Conservation (phyloP, 441 rosid genomes). For the Cnidoscolus chayamansa region DNA sequence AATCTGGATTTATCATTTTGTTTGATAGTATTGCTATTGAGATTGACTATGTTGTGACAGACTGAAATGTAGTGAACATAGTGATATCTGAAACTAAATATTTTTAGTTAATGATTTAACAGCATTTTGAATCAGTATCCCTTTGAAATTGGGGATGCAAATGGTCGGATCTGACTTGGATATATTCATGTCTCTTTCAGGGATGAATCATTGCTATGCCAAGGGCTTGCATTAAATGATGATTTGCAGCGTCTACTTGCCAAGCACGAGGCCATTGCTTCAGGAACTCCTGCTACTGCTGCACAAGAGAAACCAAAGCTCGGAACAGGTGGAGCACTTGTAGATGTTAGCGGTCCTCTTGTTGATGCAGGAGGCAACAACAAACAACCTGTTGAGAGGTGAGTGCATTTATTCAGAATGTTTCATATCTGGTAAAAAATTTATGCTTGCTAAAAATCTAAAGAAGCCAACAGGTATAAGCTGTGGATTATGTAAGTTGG, state of each 20-base stretch:
- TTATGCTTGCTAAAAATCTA: neutral
- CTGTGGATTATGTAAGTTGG: slow-evolving; percentile 1
- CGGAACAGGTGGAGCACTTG: slow-evolving; percentile 51
- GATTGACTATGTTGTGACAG: neutral
- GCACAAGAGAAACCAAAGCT: slow-evolving; percentile 49
- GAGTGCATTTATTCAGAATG: slow-evolving; percentile 21
- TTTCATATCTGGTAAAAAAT: neutral
- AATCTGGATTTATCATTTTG: neutral
- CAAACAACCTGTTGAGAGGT: slow-evolving; percentile 54
- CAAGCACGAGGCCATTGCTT: slow-evolving; percentile 80
- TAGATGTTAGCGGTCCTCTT: slow-evolving; percentile 58
- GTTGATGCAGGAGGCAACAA: slow-evolving; percentile 66
- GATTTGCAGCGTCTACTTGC: slow-evolving; percentile 93
- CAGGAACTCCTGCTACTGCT: slow-evolving; percentile 53
- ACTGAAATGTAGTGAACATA: neutral
- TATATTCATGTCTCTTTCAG: slow-evolving; percentile 34
- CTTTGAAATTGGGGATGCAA: neutral
- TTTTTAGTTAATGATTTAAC: neutral
- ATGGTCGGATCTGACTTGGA: neutral
- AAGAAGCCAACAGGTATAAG: neutral
- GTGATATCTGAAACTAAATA: neutral
- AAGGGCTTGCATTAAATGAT: slow-evolving; percentile 90
- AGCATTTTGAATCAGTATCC: neutral
- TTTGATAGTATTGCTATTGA: neutral
- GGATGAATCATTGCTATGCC: slow-evolving; percentile 87